phyloP scores from a whole-genome alignment of 2,329 filamentous ascomycete genomes.

The Colletotrichum coccodes region DNA sequence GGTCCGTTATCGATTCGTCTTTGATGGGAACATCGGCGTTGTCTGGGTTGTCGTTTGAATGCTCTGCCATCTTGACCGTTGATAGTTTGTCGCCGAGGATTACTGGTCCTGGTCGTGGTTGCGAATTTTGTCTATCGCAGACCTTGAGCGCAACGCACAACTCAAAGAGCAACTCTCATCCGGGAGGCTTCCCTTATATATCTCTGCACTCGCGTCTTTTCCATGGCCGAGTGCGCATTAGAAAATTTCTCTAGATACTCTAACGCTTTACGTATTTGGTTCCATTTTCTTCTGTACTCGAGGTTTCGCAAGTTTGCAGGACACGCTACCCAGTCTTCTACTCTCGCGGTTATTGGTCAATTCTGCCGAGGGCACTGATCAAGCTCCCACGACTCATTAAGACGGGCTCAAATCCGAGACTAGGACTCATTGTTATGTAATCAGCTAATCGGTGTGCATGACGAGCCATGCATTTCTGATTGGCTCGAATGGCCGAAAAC shows the following conservation, averaged over 20 bases:
- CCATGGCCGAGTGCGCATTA: neutral
- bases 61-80: neutral
- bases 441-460: accelerated
- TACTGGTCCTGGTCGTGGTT: neutral
- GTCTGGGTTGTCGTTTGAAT: neutral
- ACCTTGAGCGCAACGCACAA: neutral
- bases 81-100: too few species aligned
- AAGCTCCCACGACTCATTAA: neutral
- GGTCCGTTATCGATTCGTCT: neutral
- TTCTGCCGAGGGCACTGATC: neutral
- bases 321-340: too few species aligned
- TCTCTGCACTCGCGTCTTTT: neutral
- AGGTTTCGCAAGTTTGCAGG: neutral
- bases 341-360: neutral
- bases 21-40: neutral
- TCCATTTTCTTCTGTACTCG: neutral
- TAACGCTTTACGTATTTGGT: neutral
- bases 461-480: neutral
- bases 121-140: neutral
- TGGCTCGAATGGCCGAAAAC: neutral
- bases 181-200: neutral
- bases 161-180: neutral
- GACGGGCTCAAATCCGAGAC: neutral
- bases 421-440: neutral
- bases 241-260: neutral